Percentiles rank a stretch among this genome's conserved stretches.
These are phyloP conservation scores for Lentinula detonsa DNA, from an alignment of 768 basidiomycete genomes.

Conservation along the genomic window DNA sequence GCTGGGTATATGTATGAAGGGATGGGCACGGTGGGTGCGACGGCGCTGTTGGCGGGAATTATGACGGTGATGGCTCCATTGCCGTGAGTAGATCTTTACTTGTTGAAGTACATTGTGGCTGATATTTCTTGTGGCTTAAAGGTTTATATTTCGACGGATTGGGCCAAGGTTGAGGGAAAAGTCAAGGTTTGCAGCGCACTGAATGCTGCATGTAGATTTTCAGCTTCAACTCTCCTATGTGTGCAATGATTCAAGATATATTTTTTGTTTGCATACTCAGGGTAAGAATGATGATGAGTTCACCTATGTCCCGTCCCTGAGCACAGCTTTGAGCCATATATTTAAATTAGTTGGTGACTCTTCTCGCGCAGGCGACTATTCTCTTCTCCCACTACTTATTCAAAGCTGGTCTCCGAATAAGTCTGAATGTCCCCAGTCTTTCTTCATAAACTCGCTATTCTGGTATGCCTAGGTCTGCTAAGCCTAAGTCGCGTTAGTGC, in stretches of 20 bases:
- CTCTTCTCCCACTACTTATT: too few species aligned
- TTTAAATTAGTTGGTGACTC: too few species aligned
- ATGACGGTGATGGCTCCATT: conserved; percentile 4
- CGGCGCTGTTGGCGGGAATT: conserved; percentile 31
- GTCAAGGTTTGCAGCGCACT: conserved; percentile 1
- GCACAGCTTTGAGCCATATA: too few species aligned
- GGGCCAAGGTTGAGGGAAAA: background rate
- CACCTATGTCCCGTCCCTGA: too few species aligned
- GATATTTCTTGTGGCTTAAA: background rate
- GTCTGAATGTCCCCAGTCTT: too few species aligned
- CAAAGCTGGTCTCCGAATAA: too few species aligned
- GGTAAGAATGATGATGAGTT: too few species aligned
- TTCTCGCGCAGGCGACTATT: too few species aligned
- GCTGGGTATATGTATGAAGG: conserved; percentile 43
- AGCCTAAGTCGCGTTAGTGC: too few species aligned
- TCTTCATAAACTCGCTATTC: too few species aligned
- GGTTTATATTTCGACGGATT: background rate
- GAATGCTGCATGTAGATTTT: background rate
- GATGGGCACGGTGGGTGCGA: conserved; percentile 66
- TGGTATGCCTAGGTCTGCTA: too few species aligned
- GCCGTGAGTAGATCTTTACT: background rate
- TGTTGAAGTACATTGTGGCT: background rate
- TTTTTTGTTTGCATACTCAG: background rate
- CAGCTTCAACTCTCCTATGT: background rate
- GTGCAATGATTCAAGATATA: background rate